phyloP scores from a whole-genome alignment of 257 asterid species.

The Anisodus tanguticus region DNA sequence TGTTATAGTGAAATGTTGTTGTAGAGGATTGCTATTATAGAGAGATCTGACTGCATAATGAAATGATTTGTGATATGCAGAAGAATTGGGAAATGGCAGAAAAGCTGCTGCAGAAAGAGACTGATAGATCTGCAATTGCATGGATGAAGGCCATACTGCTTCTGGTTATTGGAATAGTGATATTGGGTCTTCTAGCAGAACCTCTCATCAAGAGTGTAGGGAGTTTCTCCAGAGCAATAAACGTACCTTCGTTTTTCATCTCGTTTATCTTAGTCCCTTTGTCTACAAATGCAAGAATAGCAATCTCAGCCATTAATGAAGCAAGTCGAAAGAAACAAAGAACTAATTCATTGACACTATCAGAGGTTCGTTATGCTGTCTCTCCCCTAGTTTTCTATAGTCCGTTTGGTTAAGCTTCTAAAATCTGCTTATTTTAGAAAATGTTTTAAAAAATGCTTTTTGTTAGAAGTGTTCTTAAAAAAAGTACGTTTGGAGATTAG shows the following conservation, averaged over 20 bases:
- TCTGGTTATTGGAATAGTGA: slow-evolving; percentile 48
- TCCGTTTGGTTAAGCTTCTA: too few relatives aligned
- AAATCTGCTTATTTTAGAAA: too few relatives aligned
- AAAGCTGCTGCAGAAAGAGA: slow-evolving; percentile 49
- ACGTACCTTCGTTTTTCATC: slow-evolving; percentile 54
- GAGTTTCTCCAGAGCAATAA: slow-evolving; percentile 48
- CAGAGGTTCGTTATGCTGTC: slow-evolving; percentile 48
- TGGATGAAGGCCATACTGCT: slow-evolving; percentile 35
- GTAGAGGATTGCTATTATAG: too few relatives aligned
- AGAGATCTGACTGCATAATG: neutral
- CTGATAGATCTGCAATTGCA: slow-evolving; percentile 52
- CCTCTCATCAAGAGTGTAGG: slow-evolving; percentile 69
- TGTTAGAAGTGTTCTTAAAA: too few relatives aligned
- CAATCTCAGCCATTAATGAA: slow-evolving; percentile 54
- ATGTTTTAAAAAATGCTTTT: too few relatives aligned
- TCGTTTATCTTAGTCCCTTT: slow-evolving; percentile 60
- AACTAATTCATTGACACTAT: slow-evolving; percentile 62
- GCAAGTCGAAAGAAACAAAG: slow-evolving; percentile 52
- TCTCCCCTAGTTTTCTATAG: neutral
- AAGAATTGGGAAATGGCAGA: slow-evolving; percentile 65
- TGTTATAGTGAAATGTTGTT: too few relatives aligned
- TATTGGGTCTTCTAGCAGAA: slow-evolving; percentile 60
- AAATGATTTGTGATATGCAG: slow-evolving; percentile 42
- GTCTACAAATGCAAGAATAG: slow-evolving; percentile 67
- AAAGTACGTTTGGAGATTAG: too few relatives aligned